Conservation (phyloP, 371 early-diverging fungal species). For the Coemansia sp. region DNA sequence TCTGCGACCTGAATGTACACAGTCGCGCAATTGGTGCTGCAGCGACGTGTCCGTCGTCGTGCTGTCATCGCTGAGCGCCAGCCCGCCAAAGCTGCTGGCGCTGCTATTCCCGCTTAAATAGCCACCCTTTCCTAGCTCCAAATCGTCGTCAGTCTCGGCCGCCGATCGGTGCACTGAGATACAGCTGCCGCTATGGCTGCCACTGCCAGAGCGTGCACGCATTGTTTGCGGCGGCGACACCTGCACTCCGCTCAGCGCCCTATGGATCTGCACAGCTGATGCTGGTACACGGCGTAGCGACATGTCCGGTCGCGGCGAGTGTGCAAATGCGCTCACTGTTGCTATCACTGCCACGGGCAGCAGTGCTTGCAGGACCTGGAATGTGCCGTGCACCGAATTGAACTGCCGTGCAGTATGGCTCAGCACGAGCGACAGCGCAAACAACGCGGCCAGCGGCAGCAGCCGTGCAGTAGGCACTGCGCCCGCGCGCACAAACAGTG, state of each 20-base stretch:
- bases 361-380: slow-evolving; percentile 16
- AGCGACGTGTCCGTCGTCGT: background rate
- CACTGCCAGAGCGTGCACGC: background rate
- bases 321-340: background rate
- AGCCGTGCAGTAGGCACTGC: slow-evolving; percentile 17
- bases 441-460: slow-evolving; percentile 26
- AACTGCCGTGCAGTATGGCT: slow-evolving; percentile 14
- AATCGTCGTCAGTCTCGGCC: slow-evolving; percentile 1
- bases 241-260: too few species aligned
- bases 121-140: background rate
- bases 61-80: background rate
- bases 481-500: slow-evolving; percentile 19
- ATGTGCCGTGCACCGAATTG: slow-evolving; percentile 28
- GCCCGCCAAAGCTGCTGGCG: background rate
- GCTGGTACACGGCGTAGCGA: background rate
- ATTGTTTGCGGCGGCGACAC: too few species aligned
- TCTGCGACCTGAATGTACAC: background rate
- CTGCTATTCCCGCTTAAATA: slow-evolving; percentile 4
- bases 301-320: background rate
- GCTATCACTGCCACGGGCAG: slow-evolving; percentile 16
- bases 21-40: background rate
- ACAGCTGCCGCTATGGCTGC: background rate
- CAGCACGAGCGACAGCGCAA: slow-evolving; percentile 7
- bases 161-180: background rate
- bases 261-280: background rate